These are phyloP conservation scores for Papiliotrema flavescens DNA, from an alignment of 1,284 basidiomycete species.

Conservation along the genomic window DNA sequence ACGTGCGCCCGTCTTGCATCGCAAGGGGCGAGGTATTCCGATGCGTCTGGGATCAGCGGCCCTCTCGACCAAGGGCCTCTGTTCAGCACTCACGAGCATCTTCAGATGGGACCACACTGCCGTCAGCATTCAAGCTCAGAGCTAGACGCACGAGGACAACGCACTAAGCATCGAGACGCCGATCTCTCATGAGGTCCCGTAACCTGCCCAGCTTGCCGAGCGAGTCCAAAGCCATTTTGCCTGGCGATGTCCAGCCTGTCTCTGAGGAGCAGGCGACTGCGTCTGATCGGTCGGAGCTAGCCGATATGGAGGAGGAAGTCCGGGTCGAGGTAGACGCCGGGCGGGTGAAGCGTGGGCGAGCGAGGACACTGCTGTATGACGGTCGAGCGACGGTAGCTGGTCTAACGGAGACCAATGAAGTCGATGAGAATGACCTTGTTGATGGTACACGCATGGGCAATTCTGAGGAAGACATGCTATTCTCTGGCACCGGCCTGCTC, in stretches of 20 bases:
- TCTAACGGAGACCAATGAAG: no score
- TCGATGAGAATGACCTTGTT: no score
- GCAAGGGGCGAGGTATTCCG: constrained; percentile 81
- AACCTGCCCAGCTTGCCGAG: constrained; percentile 17
- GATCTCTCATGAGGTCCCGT: constrained; percentile 61
- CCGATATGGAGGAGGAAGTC: background rate
- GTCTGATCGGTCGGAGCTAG: background rate
- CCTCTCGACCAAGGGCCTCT: background rate
- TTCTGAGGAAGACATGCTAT: no score
- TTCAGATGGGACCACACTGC: constrained; percentile 71
- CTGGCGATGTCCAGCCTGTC: background rate
- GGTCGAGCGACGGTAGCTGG: no score
- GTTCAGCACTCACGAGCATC: constrained; percentile 67
- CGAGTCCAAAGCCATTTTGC: constrained; percentile 1
- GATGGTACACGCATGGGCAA: no score
- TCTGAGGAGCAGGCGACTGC: no score
- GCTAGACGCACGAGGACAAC: constrained; percentile 9
- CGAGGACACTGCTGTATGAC: no score
- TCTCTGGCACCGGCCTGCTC: no score
- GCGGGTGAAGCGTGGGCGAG: background rate
- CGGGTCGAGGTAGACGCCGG: background rate
- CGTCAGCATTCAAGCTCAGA: background rate
- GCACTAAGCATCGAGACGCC: constrained; percentile 61
- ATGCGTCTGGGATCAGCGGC: constrained; percentile 60
- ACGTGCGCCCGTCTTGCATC: constrained; percentile 83